Conservation (phyloP, 148 eudicot genomes). For the Oxyria digyna region DNA sequence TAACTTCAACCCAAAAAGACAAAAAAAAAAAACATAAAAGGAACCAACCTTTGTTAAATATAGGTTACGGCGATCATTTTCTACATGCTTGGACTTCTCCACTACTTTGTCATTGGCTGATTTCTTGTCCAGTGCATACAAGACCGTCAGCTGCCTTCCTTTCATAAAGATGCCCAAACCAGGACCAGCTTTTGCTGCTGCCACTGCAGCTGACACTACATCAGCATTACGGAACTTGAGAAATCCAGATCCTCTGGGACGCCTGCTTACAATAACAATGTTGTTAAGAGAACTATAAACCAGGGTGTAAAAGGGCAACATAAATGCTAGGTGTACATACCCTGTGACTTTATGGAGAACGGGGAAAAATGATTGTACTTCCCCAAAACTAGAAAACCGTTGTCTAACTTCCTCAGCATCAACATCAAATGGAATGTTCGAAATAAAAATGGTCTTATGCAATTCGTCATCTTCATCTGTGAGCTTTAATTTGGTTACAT, state of each 20-base stretch:
- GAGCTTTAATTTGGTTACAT: conserved; percentile 14
- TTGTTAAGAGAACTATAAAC: neutral
- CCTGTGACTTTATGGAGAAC: conserved; percentile 82
- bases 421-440: conserved; percentile 80
- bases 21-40: neutral
- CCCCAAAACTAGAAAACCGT: conserved; percentile 78
- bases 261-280: conserved; percentile 38
- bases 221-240: conserved; percentile 55
- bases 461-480: conserved; percentile 47
- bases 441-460: conserved; percentile 61
- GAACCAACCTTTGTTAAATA: conserved; percentile 70
- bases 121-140: conserved; percentile 83
- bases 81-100: conserved; percentile 69
- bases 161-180: conserved; percentile 69
- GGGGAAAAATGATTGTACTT: conserved; percentile 59
- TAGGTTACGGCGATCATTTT: conserved; percentile 75
- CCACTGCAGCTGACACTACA: conserved; percentile 66
- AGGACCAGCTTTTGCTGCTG: conserved; percentile 51
- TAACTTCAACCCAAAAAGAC: neutral
- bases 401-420: conserved; percentile 79
- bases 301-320: neutral
- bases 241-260: conserved; percentile 92
- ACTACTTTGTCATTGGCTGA: conserved; percentile 60
- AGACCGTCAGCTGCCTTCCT: conserved; percentile 76
- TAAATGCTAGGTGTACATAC: conserved; percentile 27